phyloP scores from a whole-genome alignment of 768 basidiomycete species.

The Tephrocybe sp. region DNA sequence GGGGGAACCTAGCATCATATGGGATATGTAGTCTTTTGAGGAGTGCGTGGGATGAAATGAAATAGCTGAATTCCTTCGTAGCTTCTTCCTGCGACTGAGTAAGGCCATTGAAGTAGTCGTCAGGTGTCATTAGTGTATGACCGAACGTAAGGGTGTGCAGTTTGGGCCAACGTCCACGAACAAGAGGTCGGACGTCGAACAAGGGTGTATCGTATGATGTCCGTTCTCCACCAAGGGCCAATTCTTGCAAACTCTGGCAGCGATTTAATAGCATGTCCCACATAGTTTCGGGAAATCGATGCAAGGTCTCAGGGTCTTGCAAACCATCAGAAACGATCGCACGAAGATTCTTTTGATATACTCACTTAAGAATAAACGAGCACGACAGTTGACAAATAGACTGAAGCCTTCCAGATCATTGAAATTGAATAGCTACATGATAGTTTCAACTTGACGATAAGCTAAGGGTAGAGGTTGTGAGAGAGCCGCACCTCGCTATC shows the following conservation, averaged over 20 bases:
- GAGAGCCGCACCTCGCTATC: conserved; percentile 25
- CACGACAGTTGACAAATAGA: conserved; percentile 17
- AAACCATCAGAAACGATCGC: background rate
- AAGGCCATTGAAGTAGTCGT: background rate
- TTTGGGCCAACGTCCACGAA: conserved; percentile 19
- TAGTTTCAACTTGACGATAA: no score
- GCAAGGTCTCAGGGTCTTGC: conserved; percentile 8
- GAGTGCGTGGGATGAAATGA: conserved; percentile 17
- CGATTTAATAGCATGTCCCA: conserved; percentile 56
- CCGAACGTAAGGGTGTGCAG: conserved; percentile 20
- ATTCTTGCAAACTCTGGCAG: conserved; percentile 42
- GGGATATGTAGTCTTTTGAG: conserved; percentile 19
- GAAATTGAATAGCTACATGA: conserved; percentile 23
- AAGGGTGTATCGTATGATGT: conserved; percentile 11
- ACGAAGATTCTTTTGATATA: background rate
- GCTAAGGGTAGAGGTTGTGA: background rate
- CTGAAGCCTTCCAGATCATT: conserved; percentile 20
- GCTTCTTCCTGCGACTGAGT: conserved; percentile 8
- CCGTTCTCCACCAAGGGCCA: conserved; percentile 32
- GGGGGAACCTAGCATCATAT: conserved; percentile 14
- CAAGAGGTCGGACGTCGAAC: conserved; percentile 20
- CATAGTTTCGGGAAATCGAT: conserved; percentile 26
- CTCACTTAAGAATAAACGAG: conserved; percentile 10
- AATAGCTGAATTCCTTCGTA: conserved; percentile 16
- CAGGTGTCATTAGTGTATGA: conserved; percentile 16